Conservation (phyloP, 495 filamentous ascomycete species). For the Sporormia fimetaria region DNA sequence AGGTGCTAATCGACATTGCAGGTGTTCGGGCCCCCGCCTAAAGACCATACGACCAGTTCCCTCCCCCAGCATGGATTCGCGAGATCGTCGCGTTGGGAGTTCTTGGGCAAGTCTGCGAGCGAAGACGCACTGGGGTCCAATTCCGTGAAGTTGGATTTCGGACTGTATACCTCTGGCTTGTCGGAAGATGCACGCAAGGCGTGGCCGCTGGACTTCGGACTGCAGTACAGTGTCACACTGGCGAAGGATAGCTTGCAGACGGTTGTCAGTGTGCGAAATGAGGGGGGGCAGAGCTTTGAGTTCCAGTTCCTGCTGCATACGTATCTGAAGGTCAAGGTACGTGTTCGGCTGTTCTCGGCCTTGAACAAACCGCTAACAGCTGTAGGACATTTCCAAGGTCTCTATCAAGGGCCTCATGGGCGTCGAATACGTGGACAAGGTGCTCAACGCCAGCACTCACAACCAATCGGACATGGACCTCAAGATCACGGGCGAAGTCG, state of each 20-base stretch:
- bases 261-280: conserved; percentile 76
- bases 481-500: conserved; percentile 60
- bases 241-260: conserved; percentile 64
- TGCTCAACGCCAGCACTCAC: conserved; percentile 46
- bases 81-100: conserved; percentile 66
- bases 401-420: conserved; percentile 60
- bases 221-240: conserved; percentile 88
- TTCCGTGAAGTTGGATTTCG: conserved; percentile 83
- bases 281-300: conserved; percentile 67
- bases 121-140: conserved; percentile 34
- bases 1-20: conserved; percentile 36
- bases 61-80: conserved; percentile 97
- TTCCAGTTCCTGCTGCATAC: conserved; percentile 89
- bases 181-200: conserved; percentile 48
- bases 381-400: conserved; percentile 49
- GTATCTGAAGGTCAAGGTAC: conserved; percentile 70
- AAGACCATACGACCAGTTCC: conserved; percentile 54
- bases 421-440: conserved; percentile 72
- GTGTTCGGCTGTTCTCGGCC: conserved; percentile 21
- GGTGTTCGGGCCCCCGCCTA: conserved; percentile 80
- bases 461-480: conserved; percentile 44
- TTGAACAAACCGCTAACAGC: no score
- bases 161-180: conserved; percentile 62
- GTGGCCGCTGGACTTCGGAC: conserved; percentile 76
- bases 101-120: conserved; percentile 58